These are phyloP conservation scores for Aegle marmelos DNA, from an alignment of 345 rosid species.

Conservation along the genomic window DNA sequence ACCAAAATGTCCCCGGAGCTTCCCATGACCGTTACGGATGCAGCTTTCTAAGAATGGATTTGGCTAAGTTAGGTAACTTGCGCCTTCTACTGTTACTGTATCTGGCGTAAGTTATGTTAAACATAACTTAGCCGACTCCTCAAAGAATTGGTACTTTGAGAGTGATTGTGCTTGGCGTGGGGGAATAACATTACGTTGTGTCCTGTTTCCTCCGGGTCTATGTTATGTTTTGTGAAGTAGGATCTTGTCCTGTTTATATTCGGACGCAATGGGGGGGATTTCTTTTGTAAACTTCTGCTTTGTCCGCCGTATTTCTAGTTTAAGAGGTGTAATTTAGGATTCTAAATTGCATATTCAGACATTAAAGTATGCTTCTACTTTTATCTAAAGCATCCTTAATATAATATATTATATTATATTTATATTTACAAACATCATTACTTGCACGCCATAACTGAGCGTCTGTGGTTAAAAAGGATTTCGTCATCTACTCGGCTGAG, in stretches of 20 bases:
- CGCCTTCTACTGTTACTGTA: too few species aligned
- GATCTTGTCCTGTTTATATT: neutral
- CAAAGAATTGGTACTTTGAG: neutral
- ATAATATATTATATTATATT: neutral
- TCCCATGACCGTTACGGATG: neutral
- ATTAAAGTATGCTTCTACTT: neutral
- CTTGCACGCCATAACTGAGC: constrained; percentile 24
- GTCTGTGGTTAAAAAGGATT: neutral
- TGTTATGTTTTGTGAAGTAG: too few species aligned
- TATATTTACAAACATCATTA: too few species aligned
- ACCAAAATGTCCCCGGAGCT: neutral
- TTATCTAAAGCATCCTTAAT: neutral
- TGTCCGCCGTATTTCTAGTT: neutral
- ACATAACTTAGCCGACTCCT: too few species aligned
- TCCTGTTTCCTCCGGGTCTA: too few species aligned
- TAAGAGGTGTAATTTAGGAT: neutral
- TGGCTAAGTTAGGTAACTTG: too few species aligned
- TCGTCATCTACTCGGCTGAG: neutral
- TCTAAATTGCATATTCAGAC: neutral
- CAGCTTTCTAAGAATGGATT: too few species aligned
- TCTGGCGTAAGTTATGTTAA: too few species aligned
- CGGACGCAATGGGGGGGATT: constrained; percentile 17
- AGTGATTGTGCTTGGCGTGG: neutral
- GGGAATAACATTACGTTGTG: neutral
- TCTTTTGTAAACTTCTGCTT: neutral